Base-by-base conservation (phyloP, 2,329 filamentous ascomycete genomes). In the Aspergillus vadensis region DNA sequence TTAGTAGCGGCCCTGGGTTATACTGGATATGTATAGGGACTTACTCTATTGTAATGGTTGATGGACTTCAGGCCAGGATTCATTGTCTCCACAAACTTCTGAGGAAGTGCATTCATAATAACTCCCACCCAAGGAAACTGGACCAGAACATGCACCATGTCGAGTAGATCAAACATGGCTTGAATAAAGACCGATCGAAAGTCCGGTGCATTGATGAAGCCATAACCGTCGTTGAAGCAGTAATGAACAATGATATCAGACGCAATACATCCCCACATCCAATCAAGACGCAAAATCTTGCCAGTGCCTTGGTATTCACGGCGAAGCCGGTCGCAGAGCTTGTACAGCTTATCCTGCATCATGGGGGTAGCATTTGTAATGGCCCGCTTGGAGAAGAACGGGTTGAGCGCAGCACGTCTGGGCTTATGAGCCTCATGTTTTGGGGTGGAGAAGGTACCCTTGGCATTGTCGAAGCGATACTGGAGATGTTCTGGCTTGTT, bases 331-430 rank as follows among this genome's bases (percentile, higher is more conserved):
- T 32, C n/a, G 23, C 61, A 58, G 23, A 65, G 53, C n/a, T 55
- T 52, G 8, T 55, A 47, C 5, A 65, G 55, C 25, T 63, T 61
- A 14, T 60, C 55, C 19, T 63, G 62, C 52, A 65, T 65, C 55
- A 64, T 59, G 3, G 71, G 71, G 43, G 77, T 72, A 3, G 79
- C 67, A 6, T 63, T 61, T 5, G 65, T 60, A 17, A 81, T 73
- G 14, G 72, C 72, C 7, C 71, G 70, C 32, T 71, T 73, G 2
- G 78, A 78, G 65, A 81, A 82, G 70, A 79, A 81, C 0, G 74
- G 74, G 49, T 76, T 79, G 38, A 81, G 60, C 1, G 76, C 73
- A 5, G 64, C 71, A 23, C 79, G 75, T 9, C 79, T 72, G n/a
- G 71, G 68, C 4, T 77, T 75, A 60, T 81, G 79, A 12, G 74